phyloP scores from a whole-genome alignment of 1,284 basidiomycete species.

The Mycosarcoma maydis region DNA sequence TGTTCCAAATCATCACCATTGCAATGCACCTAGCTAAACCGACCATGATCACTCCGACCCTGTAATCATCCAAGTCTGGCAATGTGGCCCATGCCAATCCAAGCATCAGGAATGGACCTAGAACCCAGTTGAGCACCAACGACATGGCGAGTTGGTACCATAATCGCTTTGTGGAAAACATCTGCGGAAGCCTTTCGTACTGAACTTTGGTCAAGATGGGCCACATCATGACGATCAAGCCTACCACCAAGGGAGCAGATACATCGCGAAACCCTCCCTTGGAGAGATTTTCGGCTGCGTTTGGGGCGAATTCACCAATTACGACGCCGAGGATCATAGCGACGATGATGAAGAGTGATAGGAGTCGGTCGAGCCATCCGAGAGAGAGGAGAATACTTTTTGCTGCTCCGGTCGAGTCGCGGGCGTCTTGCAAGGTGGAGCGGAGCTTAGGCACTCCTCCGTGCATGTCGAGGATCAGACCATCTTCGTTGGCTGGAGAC shows the following conservation, averaged over 20 bases:
- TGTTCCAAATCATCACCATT: constrained; percentile 71
- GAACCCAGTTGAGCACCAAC: constrained; percentile 81
- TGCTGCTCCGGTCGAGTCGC: constrained; percentile 37
- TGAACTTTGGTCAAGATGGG: constrained; percentile 78
- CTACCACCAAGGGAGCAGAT: constrained; percentile 59
- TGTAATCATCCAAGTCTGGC: constrained; percentile 72
- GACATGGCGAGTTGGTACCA: constrained; percentile 80
- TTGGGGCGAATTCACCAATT: constrained; percentile 71
- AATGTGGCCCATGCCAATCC: constrained; percentile 84
- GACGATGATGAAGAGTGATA: constrained; percentile 78
- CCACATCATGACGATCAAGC: constrained; percentile 87
- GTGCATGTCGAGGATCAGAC: constrained; percentile 37
- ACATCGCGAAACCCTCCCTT: constrained; percentile 66
- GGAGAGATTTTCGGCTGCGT: constrained; percentile 51
- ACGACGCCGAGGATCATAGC: constrained; percentile 83
- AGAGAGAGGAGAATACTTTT: constrained; percentile 60
- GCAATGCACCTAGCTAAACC: constrained; percentile 71
- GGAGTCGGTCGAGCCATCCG: constrained; percentile 74
- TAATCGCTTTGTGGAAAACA: constrained; percentile 73
- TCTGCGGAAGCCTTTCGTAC: constrained; percentile 76
- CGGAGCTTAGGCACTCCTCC: constrained; percentile 48
- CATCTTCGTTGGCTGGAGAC: constrained; percentile 28
- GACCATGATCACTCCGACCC: constrained; percentile 73
- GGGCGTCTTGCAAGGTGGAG: constrained; percentile 47
- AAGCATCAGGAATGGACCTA: constrained; percentile 81